Evolutionary conservation across 2,329 filamentous ascomycete genomes (phyloP).

Genomic region (Plenodomus lindquistii): DNA sequence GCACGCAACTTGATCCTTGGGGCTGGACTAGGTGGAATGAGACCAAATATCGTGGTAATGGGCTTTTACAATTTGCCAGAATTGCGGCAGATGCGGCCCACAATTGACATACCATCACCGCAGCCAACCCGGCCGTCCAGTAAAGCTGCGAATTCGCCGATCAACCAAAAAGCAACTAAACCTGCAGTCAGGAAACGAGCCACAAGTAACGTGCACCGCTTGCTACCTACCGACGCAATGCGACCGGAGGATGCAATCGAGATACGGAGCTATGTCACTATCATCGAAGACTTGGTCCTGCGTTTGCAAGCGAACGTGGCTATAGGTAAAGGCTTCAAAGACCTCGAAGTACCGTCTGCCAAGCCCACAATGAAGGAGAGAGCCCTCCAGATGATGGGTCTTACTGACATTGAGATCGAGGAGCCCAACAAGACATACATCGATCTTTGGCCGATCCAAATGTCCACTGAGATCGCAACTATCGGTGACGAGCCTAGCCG

Average conservation of each 20-base stretch:
- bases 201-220: constrained; percentile 57
- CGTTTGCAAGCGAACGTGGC: constrained; percentile 82
- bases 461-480: constrained; percentile 79
- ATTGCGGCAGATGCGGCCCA: constrained; percentile 63
- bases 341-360: constrained; percentile 68
- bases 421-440: constrained; percentile 75
- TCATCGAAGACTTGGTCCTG: constrained; percentile 79
- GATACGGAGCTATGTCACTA: constrained; percentile 75
- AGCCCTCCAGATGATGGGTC: constrained; percentile 27
- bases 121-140: constrained; percentile 43
- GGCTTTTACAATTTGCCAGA: constrained; percentile 82
- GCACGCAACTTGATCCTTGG: constrained; percentile 80
- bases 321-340: constrained; percentile 78
- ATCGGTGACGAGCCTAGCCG: constrained; percentile 50
- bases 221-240: constrained; percentile 71
- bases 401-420: constrained; percentile 49
- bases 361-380: constrained; percentile 36
- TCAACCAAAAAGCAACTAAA: constrained; percentile 40
- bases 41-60: constrained; percentile 82
- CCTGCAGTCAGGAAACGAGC: constrained; percentile 48
- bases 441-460: constrained; percentile 90
- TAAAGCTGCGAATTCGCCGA: constrained; percentile 27
- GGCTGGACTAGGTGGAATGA: constrained; percentile 82
- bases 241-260: constrained; percentile 70
- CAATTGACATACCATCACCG: constrained; percentile 60